Conservation (phyloP, 208 protist genomes). For the Trypanosoma avium region DNA sequence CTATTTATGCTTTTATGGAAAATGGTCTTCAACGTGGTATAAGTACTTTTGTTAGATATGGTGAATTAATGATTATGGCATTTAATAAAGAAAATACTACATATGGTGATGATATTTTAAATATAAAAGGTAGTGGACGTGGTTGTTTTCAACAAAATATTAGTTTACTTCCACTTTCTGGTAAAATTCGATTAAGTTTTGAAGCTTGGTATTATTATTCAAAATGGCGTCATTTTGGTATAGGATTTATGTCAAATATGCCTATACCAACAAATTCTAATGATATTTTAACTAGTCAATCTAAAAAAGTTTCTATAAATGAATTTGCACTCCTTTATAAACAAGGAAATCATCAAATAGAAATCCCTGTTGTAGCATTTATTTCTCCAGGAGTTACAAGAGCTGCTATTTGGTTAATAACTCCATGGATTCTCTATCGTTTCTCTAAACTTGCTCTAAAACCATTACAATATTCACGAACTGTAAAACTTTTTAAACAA, state of each 20-base stretch:
- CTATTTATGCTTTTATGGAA: conserved; percentile 20
- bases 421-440: conserved; percentile 59
- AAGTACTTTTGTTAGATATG: conserved; percentile 44
- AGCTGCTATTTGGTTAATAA: conserved; percentile 55
- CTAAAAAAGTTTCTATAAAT: conserved; percentile 51
- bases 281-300: conserved; percentile 30
- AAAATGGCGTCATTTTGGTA: conserved; percentile 54
- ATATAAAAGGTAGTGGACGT: no score
- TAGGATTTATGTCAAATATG: conserved; percentile 57
- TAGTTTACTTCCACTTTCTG: conserved; percentile 40
- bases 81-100: no score
- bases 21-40: conserved; percentile 40
- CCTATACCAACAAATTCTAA: conserved; percentile 55
- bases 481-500: conserved; percentile 38
- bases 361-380: conserved; percentile 72
- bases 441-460: conserved; percentile 43
- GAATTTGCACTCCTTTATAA: conserved; percentile 71
- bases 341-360: conserved; percentile 64
- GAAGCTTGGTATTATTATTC: conserved; percentile 65
- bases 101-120: no score
- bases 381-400: conserved; percentile 44
- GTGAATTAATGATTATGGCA: no score
- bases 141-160: conserved; percentile 57
- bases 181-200: conserved; percentile 51
- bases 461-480: conserved; percentile 49